Evolutionary conservation across 1,139 yeast species (phyloP), one percentile per base, ranked within the genome.

Genomic region (Suhomyces maxii): DNA sequence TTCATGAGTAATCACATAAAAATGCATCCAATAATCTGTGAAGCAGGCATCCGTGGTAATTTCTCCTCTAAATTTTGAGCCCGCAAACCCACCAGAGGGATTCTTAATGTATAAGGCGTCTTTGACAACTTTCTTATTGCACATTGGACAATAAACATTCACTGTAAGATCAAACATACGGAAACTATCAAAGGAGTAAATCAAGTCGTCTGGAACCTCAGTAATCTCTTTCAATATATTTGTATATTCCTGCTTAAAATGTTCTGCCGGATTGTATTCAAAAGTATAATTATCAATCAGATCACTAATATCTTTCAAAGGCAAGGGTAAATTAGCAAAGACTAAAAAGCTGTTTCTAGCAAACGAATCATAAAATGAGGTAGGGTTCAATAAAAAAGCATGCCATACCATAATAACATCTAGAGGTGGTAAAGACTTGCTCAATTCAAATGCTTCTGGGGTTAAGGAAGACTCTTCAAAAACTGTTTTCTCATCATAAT

Each of bases 331-430:
- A 14, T 48, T 46, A 41, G 63, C 59, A 47, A 70, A 58, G 43
- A 53, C 44, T 13, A 49, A 37, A 39, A 62, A 56, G 13, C 60
- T 53, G 45, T 61, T 58, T 30, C 72, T 58, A 9, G 54, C 45
- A 34, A 64, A 61, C 30, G 60, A 61, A 39, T 69, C 73, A 47
- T 67, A 62, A 44, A 55, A 64, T 0, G 65, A 50, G 26, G 53
- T 53, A 2, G 71, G 71, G 39, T 63, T 64, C 44, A 67, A 53
- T 51, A 64, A 47, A 44, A 64, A 64, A 3, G 70, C 51, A 51
- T 73, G 76, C 77, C 77, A 73, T 1, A 72, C 71, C 68, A 72
- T 60, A 8, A 71, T 42, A 6, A 72, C 65, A 48, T 71, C 77
- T 38, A 70, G 50, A 1, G 73, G 73, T 1, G 75, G 74, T 28